A percentile compares a stretch with the other conserved stretches of the same genome.
phyloP scores from a whole-genome alignment of 805 yeast genomes.

The Lipomyces oligophaga region DNA sequence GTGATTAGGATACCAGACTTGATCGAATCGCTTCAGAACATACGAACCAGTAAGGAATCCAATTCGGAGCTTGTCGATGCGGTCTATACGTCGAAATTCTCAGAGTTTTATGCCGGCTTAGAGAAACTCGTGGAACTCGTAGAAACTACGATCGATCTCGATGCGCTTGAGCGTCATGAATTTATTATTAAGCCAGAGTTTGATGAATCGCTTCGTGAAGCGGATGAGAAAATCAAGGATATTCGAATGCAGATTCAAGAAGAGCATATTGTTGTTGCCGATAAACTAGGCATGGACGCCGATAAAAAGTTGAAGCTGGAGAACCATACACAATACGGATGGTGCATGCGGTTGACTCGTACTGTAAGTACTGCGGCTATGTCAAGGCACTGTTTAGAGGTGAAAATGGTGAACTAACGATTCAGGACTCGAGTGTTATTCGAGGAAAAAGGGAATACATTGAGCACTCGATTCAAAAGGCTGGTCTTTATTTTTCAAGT shows the following conservation, averaged over 20 bases:
- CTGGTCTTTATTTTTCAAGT: constrained; percentile 91
- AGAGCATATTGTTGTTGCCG: constrained; percentile 63
- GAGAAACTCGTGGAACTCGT: constrained; percentile 75
- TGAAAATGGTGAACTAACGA: neutral
- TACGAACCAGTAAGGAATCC: constrained; percentile 40
- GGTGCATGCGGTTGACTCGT: constrained; percentile 92
- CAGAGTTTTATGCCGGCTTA: constrained; percentile 49
- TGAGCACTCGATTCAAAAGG: constrained; percentile 87
- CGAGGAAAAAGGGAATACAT: constrained; percentile 53
- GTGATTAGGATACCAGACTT: constrained; percentile 68
- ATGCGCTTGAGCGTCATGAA: constrained; percentile 76
- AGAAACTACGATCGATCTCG: constrained; percentile 86
- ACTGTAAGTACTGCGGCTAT: constrained; percentile 17
- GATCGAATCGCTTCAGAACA: constrained; percentile 47
- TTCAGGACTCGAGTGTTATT: constrained; percentile 69
- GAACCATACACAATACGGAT: constrained; percentile 81
- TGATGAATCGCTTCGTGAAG: constrained; percentile 65
- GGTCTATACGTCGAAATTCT: constrained; percentile 59
- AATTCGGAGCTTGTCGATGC: constrained; percentile 42
- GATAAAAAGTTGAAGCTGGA: constrained; percentile 89
- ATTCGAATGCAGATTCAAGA: constrained; percentile 53
- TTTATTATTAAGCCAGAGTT: constrained; percentile 85
- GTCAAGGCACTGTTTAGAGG: too few relatives aligned
- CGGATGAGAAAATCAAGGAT: constrained; percentile 55
- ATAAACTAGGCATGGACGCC: constrained; percentile 72